These are phyloP conservation scores for Rhododendron ovatum DNA, from an alignment of 148 eudicot genomes.

Conservation along the genomic window DNA sequence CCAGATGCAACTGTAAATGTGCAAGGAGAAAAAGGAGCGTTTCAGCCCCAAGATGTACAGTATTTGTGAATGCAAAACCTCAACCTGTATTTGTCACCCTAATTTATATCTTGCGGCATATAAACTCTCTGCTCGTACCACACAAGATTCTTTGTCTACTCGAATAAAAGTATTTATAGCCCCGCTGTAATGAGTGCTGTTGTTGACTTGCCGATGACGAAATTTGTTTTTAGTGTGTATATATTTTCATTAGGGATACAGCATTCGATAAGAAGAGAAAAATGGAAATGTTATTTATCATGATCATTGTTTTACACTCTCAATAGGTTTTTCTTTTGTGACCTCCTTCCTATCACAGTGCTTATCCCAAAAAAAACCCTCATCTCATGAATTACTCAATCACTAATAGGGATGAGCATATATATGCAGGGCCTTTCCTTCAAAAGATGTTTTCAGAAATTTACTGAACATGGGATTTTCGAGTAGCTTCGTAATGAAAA, in stretches of 20 bases:
- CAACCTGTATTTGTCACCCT: not conserved
- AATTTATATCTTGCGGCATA: not conserved
- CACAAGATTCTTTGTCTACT: not conserved
- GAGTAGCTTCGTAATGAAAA: no score
- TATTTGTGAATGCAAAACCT: not conserved
- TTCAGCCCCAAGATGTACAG: not conserved
- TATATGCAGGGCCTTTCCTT: not conserved
- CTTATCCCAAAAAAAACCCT: not conserved
- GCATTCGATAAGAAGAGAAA: not conserved
- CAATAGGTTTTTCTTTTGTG: not conserved
- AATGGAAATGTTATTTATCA: not conserved
- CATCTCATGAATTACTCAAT: not conserved
- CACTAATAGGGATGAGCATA: not conserved
- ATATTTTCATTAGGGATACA: not conserved
- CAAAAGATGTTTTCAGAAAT: no score
- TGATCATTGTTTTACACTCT: not conserved
- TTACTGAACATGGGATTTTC: no score
- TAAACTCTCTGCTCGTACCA: not conserved
- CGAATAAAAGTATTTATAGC: not conserved
- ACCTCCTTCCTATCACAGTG: not conserved
- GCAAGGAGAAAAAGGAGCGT: not conserved
- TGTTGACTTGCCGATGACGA: not conserved
- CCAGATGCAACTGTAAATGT: not conserved
- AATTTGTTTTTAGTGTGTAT: not conserved
- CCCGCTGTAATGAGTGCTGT: not conserved